Conservation (phyloP, 2,329 filamentous ascomycete genomes). For the Phialophora tarda region DNA sequence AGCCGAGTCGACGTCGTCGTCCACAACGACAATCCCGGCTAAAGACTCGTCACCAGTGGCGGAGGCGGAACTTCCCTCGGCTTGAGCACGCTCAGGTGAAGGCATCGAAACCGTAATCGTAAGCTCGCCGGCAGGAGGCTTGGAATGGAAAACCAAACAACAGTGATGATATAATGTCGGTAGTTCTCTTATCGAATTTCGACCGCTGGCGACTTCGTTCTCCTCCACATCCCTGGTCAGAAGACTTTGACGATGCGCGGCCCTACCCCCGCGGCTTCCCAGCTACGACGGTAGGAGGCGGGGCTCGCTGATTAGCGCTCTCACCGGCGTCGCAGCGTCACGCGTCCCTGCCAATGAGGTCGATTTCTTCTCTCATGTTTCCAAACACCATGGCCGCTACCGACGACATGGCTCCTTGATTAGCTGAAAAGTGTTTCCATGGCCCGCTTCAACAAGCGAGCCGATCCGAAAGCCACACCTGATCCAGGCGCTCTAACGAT, state of each 20-base stretch:
- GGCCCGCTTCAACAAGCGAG: neutral
- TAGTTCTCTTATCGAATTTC: neutral
- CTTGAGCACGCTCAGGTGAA: neutral
- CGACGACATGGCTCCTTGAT: neutral
- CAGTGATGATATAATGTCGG: neutral
- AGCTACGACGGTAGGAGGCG: neutral
- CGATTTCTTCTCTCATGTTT: neutral
- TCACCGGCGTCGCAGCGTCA: neutral
- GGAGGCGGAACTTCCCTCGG: neutral
- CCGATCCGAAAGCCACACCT: slow-evolving; percentile 10
- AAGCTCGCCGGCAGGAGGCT: neutral
- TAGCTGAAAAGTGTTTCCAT: neutral
- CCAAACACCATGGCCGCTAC: neutral
- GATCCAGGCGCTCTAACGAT: neutral
- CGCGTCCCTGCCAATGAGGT: neutral
- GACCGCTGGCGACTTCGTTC: neutral
- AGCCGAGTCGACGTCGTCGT: slow-evolving; percentile 25
- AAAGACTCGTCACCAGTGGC: neutral
- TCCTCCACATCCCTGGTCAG: neutral
- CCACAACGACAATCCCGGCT: neutral
- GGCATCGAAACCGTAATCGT: neutral
- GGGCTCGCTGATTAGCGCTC: neutral
- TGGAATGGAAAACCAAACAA: neutral
- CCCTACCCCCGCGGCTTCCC: neutral
- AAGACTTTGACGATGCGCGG: neutral